Base-by-base conservation (phyloP, 139 green algal species). In the Chlamydomonas incerta region DNA sequence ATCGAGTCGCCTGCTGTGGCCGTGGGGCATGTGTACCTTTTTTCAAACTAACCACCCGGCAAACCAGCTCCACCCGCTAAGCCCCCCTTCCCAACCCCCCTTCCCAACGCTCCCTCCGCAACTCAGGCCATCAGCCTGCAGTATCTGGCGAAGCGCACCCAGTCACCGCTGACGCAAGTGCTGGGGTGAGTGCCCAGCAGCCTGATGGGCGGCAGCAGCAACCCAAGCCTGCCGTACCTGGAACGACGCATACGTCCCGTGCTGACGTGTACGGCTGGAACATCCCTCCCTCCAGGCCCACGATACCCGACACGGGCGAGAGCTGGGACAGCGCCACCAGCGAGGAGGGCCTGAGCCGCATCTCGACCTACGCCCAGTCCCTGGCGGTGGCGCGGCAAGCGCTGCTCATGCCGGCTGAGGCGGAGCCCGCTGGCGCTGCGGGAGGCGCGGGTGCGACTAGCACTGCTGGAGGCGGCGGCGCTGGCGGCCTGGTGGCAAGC, bases 331-430 rank as follows among this genome's bases (percentile, higher is more conserved):
- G 18, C 14, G 68, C 68, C 34, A 86, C 80, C 52, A 72, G 68
- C 28, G 31, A 35, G 0, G 52, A 86, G 80, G 80, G 80, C 50
- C 52, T 86, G 4, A 17, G 24, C 5, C 68, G 80, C 17, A 86
- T 86, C 26, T 0, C 4, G 0, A 8, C 41, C 8, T 86, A 86
- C 26, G 68, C 68, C 10, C 3, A 18, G 26, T 71, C 68, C 2
- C 68, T 86, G 68, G 80, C 80, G 2, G 68, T 86, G 34, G 80
- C 80, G 18, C 46, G 68, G 68, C 80, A 86, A 34, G 15, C 62
- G 55, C 68, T 86, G 68, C 68, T 86, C 29, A 47, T 13, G 72
- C 3, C 29, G 18, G 29, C 29, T 17, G 31, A 0, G 11, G 1
- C n/a, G 72, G 17, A 21, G 31, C 52, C 31, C 18, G 47, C 41